Base-by-base conservation (phyloP, 169 alveolate species). In the Cryptosporidium xiaoi region DNA sequence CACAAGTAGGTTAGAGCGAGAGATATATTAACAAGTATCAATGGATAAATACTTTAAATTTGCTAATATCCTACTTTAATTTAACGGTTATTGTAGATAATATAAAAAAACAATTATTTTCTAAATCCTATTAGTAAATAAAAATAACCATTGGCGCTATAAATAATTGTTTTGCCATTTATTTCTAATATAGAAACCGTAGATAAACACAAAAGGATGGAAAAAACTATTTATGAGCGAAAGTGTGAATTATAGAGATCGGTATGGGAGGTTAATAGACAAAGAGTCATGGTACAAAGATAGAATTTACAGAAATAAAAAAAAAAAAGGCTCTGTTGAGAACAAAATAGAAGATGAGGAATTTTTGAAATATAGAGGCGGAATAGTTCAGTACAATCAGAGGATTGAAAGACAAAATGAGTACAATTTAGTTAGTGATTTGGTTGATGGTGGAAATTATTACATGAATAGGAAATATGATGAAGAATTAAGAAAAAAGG, bases 241-340 rank as follows among this genome's bases (percentile, higher is more conserved):
- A 8, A 27, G 10, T 51, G 51, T 62, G 15, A 51, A 36, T 0
- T 77, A 60, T 15, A 77, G 87, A 36, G 71, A 77, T 36, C 64
- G 44, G 34, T 5, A 60, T 15, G 87, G 87, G 29, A 77, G 29
- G 18, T 7, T 56, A 12, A 77, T 62, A 24, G 77, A 77, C 44
- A 62, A 44, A 20, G 71, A 77, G 31, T 27, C 40, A n/a, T 77
- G 87, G 87, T 44, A 40, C n/a, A n/a, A 77, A 18, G 51, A 77
- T 40, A 56, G 51, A 13, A 34, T 77, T 13, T 24, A 18, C 24
- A 66, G 36, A 27, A 77, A 62, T 20, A 77, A 62, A 27, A 34
- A 31, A 0, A 24, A 20, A 24, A 60, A 62, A 34, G 53, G 24
- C 3, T 15, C 2, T 40, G n/a, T 15, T 31, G 16, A 24, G 24